Evolutionary conservation across 768 basidiomycete genomes (phyloP).

Genomic region (Albatrellus ellisii): DNA sequence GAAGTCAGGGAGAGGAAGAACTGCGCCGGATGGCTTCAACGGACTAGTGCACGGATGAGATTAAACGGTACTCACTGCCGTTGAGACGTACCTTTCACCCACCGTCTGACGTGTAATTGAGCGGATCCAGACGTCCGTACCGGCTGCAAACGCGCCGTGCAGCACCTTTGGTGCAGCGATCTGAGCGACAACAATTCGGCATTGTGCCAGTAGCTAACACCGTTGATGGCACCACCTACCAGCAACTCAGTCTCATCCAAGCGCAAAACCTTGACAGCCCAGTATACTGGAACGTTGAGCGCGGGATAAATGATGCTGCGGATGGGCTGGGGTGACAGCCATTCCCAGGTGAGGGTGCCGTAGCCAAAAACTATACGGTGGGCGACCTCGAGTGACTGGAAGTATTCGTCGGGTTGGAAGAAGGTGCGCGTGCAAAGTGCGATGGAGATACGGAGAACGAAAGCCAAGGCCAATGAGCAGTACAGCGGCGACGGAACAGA

Average conservation of each 20-base stretch:
- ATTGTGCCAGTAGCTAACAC: no score
- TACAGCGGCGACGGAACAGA: no score
- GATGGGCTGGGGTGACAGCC: conserved; percentile 58
- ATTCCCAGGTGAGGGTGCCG: conserved; percentile 94
- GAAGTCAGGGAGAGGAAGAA: conserved; percentile 71
- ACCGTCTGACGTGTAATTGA: conserved; percentile 44
- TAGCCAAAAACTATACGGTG: conserved; percentile 84
- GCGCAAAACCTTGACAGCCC: conserved; percentile 41
- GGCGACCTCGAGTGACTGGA: conserved; percentile 88
- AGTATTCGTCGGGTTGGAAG: conserved; percentile 98
- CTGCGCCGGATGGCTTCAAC: conserved; percentile 25
- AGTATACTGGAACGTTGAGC: conserved; percentile 70
- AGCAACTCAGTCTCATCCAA: conserved; percentile 45
- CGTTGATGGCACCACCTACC: conserved; percentile 35
- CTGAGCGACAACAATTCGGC: conserved; percentile 36
- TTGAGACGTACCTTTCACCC: conserved; percentile 41
- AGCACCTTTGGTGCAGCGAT: conserved; percentile 61
- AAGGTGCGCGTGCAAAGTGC: conserved; percentile 68
- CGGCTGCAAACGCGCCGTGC: conserved; percentile 64
- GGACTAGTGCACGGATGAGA: neutral
- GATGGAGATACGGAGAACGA: conserved; percentile 40
- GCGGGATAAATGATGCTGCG: conserved; percentile 75
- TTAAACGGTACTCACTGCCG: conserved; percentile 49
- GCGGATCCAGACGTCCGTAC: conserved; percentile 67
- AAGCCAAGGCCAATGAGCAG: no score